Evolutionary conservation across 371 early-diverging fungal species (phyloP), one percentile per base, ranked within the genome.

Genomic region (Syncephalastrum sp.): DNA sequence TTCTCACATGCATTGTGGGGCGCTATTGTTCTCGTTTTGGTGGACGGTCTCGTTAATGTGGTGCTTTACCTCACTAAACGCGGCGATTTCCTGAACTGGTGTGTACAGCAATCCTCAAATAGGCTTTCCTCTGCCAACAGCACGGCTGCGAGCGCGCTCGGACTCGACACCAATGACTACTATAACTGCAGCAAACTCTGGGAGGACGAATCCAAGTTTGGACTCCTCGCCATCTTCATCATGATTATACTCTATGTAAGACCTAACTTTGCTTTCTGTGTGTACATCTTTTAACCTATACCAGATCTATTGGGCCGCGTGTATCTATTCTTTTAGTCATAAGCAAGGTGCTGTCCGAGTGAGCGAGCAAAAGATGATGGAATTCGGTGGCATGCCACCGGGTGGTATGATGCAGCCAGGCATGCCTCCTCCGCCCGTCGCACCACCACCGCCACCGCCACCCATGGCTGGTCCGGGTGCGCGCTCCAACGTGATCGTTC

Each of bases 271-370:
- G 17, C n/a, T 17, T 3, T 17, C 4, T 50, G 50, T 33, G 8
- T 2, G 23, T 8, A 25, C 25, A 50, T 50, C 1, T 13, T 6
- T 21, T 15, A 50, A 14, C 23, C 27, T 12, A 12, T 1, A 10
- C 10, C 47, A 80, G 80, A 17, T 59, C 19, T 80, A 80, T 42
- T 80, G 72, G 73, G 72, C 72, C 2, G 58, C 73, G 1, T 74
- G 73, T 47, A 61, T 80, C 8, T 64, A 64, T 57, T 76, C 80
- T 5, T 77, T 66, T 42, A 68, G 65, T 50, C 70, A 70, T 38
- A 70, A 70, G 54, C 48, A 55, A 25, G 50, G 59, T 42, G 42
- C 54, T 24, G 42, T 50, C 15, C 38, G 38, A 12, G 38, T 33
- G 38, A 33, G 38, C 27, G 41, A n/a, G 19, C 41, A 5, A 29